phyloP scores from a whole-genome alignment of 148 eudicot species.

The Camellia lanceoleosa region DNA sequence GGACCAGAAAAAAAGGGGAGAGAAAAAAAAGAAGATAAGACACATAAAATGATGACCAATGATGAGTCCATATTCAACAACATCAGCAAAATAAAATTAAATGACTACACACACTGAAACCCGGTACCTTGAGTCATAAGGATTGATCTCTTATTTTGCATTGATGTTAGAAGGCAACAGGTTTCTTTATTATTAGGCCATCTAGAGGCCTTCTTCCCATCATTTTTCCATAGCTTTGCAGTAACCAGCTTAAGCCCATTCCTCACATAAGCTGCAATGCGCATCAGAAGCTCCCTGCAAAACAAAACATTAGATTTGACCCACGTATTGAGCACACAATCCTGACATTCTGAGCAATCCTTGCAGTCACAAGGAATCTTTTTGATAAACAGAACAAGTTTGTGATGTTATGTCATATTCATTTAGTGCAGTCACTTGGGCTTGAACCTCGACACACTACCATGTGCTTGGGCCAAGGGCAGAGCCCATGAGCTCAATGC shows the following conservation, averaged over 20 bases:
- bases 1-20: no score
- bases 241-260: conserved; percentile 49
- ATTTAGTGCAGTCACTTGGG: no score
- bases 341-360: not conserved
- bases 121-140: conserved; percentile 39
- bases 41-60: not conserved
- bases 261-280: conserved; percentile 47
- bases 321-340: not conserved
- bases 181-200: conserved; percentile 65
- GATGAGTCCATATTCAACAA: not conserved
- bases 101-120: not conserved
- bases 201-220: conserved; percentile 48
- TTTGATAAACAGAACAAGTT: no score
- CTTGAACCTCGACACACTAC: no score
- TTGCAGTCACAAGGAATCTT: not conserved
- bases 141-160: conserved; percentile 52
- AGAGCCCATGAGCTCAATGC: no score
- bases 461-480: no score
- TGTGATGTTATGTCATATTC: no score
- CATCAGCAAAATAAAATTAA: not conserved
- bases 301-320: not conserved
- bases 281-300: conserved; percentile 71
- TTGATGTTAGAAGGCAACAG: conserved; percentile 42
- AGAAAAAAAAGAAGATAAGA: not conserved
- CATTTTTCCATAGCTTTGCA: conserved; percentile 55